Base-by-base conservation (phyloP, 108 stramenopile species). In the Hondaea fermentalgiana region DNA sequence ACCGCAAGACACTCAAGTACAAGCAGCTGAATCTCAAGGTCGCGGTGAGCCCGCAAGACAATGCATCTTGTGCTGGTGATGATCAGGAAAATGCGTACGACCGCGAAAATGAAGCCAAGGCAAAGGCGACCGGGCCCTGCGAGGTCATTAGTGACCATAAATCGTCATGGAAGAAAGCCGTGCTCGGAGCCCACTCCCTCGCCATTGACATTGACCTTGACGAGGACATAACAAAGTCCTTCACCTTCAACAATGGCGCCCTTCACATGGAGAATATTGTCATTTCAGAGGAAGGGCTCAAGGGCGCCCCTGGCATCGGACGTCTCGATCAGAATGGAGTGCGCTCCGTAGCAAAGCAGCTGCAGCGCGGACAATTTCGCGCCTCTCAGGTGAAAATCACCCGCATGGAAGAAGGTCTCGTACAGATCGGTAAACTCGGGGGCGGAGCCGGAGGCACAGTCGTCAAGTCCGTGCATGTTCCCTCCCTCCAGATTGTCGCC, bases 361-460 rank as follows among this genome's bases (percentile, higher is more conserved):
- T 57, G 14, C 55, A 57, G 55, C 55, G 55, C 55, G 55, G 55
- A 14, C 64, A 23, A 8, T 42, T 69, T 17, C 64, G 64, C 25
- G 64, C 64, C 42, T 69, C 64, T 0, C 64, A 69, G 14, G 35
- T 69, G 10, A 28, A 42, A 23, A 42, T 28, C 17, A 17, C 21
- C 64, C 64, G 64, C 64, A 83, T 83, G 76, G 49, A 83, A 35
- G 51, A 47, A 12, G 76, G 76, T 25, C 28, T 83, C 23, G 23
- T 21, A 2, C 47, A 58, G 57, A 45, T 90, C n/a, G 87, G 53
- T 21, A 44, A 60, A 51, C 60, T 92, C 4, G 92, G 92, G 5
- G 53, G 59, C 29, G 92, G 92, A 3, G 90, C 88, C 25, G 55
- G 83, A 4, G 92, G 90, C 12, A 58, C 49, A 14, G 92, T 92